Percentiles rank a stretch among this genome's conserved stretches.
phyloP scores from a whole-genome alignment of 768 basidiomycete genomes.

The Russula sp. region DNA sequence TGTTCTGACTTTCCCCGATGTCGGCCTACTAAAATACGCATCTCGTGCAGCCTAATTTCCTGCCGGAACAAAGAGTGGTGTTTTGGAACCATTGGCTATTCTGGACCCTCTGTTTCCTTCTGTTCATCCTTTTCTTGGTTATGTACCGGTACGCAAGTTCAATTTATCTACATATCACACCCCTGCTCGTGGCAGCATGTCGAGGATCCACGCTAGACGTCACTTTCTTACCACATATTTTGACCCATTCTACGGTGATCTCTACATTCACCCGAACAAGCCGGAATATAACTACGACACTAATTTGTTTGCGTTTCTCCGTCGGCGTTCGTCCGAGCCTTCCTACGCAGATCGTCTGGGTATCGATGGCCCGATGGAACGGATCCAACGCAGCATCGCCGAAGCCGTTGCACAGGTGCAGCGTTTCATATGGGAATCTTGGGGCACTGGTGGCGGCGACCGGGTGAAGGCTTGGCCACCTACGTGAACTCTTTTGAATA shows the following conservation, averaged over 20 bases:
- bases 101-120: slow-evolving; percentile 42
- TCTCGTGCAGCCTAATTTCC: slow-evolving; percentile 26
- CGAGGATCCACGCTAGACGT: slow-evolving; percentile 46
- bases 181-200: slow-evolving; percentile 41
- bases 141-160: slow-evolving; percentile 55
- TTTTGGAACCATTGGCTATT: slow-evolving; percentile 37
- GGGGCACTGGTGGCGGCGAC: slow-evolving; percentile 15
- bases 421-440: slow-evolving; percentile 26
- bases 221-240: slow-evolving; percentile 73
- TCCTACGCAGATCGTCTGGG: slow-evolving; percentile 20
- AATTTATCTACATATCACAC: not conserved
- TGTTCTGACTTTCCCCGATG: not conserved
- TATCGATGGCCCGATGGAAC: slow-evolving; percentile 14
- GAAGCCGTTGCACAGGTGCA: slow-evolving; percentile 19
- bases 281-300: slow-evolving; percentile 43
- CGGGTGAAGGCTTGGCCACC: slow-evolving; percentile 28
- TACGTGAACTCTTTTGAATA: slow-evolving; percentile 8
- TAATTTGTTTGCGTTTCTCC: slow-evolving; percentile 35
- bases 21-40: not conserved
- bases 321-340: slow-evolving; percentile 11
- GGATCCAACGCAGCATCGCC: slow-evolving; percentile 11
- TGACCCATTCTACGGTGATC: slow-evolving; percentile 73
- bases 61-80: slow-evolving; percentile 21
- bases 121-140: slow-evolving; percentile 47
- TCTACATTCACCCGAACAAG: slow-evolving; percentile 50